Evolutionary conservation across 306 rosid species (phyloP), one percentile per base, ranked within the genome.

Genomic region (Cicer cuneatum): DNA sequence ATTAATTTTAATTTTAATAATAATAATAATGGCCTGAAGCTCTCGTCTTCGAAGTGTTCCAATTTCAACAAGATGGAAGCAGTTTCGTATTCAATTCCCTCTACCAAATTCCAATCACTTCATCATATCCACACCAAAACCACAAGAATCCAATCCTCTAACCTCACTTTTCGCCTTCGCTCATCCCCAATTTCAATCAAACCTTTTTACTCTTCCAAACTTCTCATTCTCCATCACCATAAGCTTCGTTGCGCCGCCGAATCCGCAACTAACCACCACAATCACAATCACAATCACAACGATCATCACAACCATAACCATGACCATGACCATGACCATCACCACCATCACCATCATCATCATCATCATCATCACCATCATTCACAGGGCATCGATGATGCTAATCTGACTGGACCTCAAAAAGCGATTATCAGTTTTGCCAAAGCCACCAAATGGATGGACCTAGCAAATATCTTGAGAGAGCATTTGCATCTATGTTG

Each of bases 401-500:
- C 77, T 38, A 85, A 78, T 82, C 95, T 87, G 19, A 86, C 84
- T 2, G 90, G 81, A 8, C 66, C 89, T 62, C 99, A 90, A 81
- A 85, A 62, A 79, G 89, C 88, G 80, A 37, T 94, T 51, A 52
- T 92, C 54, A 71, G 78, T 48, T 89, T 94, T 78, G 95, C 99
- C 10, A 86, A 81, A 81, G 96, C 92, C 8, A 89, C 86, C 37
- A 83, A 83, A 70, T 90, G 99, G 99, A 82, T 83, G 47, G 89
- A 92, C 65, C 83, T 92, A 66, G 97, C 99, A 9, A 78, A 87
- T 75, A 84, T 81, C 74, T 73, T 92, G 14, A 78, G 96, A 79
- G 97, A 92, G 90, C 86, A 94, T 73, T 80, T 94, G 88, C 90
- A 92, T 10, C 84, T 94, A 49, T 94, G 99, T 66, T 87, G 91